Conservation (phyloP, 2,329 filamentous ascomycete species). For the Trichoderma gracile region DNA sequence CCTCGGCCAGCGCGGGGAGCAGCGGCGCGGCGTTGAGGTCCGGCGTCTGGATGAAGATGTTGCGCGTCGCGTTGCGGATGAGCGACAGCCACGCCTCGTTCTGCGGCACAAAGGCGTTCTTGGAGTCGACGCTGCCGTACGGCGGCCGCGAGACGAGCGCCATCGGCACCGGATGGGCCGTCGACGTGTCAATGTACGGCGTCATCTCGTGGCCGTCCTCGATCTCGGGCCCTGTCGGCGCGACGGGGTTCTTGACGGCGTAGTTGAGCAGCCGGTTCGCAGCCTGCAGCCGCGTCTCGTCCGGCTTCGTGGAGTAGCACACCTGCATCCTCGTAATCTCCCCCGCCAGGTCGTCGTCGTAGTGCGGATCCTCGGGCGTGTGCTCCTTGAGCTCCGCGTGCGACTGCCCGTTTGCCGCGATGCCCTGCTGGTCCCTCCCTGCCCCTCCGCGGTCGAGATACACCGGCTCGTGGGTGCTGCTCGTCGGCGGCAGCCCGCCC, state of each 20-base stretch:
- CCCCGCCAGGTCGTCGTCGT: constrained; percentile 59
- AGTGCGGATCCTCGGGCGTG: constrained; percentile 60
- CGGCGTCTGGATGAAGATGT: constrained; percentile 77
- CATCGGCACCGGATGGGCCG: constrained; percentile 63
- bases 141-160: constrained; percentile 70
- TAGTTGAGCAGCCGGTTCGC: constrained; percentile 68
- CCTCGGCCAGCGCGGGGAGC: constrained; percentile 61
- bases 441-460: neutral
- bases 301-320: constrained; percentile 49
- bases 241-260: constrained; percentile 53
- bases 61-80: constrained; percentile 61
- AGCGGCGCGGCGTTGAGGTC: constrained; percentile 73
- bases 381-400: constrained; percentile 51
- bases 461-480: neutral
- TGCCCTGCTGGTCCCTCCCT: neutral
- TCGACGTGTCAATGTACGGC: constrained; percentile 56
- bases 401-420: neutral
- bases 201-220: constrained; percentile 59
- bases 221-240: constrained; percentile 56
- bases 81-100: constrained; percentile 74
- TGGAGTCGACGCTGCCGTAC: constrained; percentile 63
- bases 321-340: constrained; percentile 65
- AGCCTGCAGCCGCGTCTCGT: constrained; percentile 58
- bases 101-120: constrained; percentile 65
- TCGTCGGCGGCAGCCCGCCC: constrained; percentile 14